These are phyloP conservation scores for Arthrobotrys sphaeroides DNA, from an alignment of 2,329 filamentous ascomycete genomes.

Conservation along the genomic window DNA sequence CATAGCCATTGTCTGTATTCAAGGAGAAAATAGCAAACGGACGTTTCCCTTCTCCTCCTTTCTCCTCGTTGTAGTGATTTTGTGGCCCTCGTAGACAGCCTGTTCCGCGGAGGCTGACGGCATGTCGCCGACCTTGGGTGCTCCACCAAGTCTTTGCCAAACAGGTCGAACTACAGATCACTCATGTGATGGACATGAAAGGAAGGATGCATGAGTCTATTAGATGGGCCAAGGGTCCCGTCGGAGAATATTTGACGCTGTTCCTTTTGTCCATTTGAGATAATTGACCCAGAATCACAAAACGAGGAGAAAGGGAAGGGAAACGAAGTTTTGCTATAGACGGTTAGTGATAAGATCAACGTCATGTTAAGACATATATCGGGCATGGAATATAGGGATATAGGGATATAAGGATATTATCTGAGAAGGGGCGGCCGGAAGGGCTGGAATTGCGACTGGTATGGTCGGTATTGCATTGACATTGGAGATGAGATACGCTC, in stretches of 20 bases:
- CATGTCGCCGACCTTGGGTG: constrained; percentile 29
- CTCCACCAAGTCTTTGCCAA: constrained; percentile 34
- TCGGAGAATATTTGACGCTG: constrained; percentile 43
- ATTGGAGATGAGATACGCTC: constrained; percentile 11
- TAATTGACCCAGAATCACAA: constrained; percentile 49
- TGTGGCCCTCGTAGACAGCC: constrained; percentile 24
- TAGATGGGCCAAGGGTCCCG: constrained; percentile 25
- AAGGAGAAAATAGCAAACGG: constrained; percentile 14
- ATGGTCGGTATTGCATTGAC: constrained; percentile 10
- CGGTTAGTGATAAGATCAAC: constrained; percentile 50
- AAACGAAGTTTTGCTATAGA: constrained; percentile 42
- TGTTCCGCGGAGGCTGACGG: constrained; percentile 24
- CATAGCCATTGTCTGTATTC: constrained; percentile 57
- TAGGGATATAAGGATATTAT: constrained; percentile 19
- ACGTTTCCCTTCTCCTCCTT: constrained; percentile 20
- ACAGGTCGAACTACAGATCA: constrained; percentile 28
- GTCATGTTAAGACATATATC: constrained; percentile 15
- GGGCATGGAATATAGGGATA: constrained; percentile 2
- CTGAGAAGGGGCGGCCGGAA: constrained; percentile 10
- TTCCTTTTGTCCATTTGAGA: constrained; percentile 42
- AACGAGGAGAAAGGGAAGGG: constrained; percentile 46
- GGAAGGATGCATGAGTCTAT: constrained; percentile 29
- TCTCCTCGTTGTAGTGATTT: constrained; percentile 49
- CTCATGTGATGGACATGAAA: constrained; percentile 43
- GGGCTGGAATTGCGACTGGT: constrained; percentile 1